Conservation (phyloP, 306 rosid genomes). For the Corylus heterophylla region DNA sequence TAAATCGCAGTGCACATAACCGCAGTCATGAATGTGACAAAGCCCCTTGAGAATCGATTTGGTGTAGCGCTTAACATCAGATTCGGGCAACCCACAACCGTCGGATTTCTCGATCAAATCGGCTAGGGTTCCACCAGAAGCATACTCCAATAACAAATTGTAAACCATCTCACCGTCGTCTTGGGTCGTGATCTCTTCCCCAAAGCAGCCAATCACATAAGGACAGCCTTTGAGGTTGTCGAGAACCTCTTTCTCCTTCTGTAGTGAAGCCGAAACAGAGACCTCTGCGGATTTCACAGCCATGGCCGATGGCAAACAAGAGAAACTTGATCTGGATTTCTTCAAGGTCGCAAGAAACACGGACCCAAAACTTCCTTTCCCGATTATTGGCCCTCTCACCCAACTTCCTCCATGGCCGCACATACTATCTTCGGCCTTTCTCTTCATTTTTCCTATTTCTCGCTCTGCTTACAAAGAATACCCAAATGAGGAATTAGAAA, state of each 20-base stretch:
- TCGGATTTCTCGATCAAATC: conserved; percentile 17
- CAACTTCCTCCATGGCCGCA: not conserved
- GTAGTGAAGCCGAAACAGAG: conserved; percentile 24
- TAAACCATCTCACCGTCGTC: conserved; percentile 22
- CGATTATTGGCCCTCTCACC: conserved; percentile 15
- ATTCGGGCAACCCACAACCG: conserved; percentile 20
- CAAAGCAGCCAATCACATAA: conserved; percentile 16
- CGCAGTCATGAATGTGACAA: conserved; percentile 16
- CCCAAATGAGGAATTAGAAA: no score
- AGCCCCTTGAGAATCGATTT: conserved; percentile 30
- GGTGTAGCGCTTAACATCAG: conserved; percentile 21
- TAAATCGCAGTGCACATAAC: conserved; percentile 36
- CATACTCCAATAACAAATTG: conserved; percentile 34
- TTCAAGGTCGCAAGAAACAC: conserved; percentile 35
- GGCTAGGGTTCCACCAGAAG: conserved; percentile 32
- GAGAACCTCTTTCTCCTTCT: conserved; percentile 27
- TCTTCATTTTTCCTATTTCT: not conserved
- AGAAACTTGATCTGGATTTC: not conserved
- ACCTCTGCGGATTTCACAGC: conserved; percentile 33
- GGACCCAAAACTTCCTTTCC: conserved; percentile 36
- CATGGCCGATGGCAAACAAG: conserved; percentile 22
- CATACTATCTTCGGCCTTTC: not conserved
- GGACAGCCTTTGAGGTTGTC: conserved; percentile 18
- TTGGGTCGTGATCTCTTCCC: conserved; percentile 25
- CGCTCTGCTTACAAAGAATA: not conserved